phyloP scores from a whole-genome alignment of 208 protist species.

The Acanthamoeba lenticulata region DNA sequence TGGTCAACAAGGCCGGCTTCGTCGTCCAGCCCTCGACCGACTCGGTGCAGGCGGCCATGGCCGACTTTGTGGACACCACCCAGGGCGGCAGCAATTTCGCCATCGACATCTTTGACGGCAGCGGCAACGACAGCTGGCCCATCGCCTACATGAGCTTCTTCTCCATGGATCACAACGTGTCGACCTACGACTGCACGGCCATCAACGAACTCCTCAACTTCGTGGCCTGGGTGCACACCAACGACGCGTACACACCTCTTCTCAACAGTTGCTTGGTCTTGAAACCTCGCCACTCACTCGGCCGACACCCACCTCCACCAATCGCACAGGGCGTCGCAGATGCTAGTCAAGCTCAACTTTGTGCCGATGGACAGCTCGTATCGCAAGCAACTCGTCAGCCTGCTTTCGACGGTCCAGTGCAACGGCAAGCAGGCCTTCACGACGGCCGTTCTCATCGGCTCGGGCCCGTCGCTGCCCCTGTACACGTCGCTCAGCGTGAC shows the following conservation, averaged over 20 bases:
- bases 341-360: neutral
- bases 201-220: slow-evolving; percentile 24
- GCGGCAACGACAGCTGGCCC: slow-evolving; percentile 37
- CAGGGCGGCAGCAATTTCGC: neutral
- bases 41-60: slow-evolving; percentile 26
- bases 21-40: neutral
- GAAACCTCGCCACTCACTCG: neutral
- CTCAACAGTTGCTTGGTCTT: neutral
- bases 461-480: neutral
- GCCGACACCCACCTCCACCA: neutral
- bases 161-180: neutral
- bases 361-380: slow-evolving; percentile 6
- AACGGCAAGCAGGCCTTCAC: slow-evolving; percentile 15
- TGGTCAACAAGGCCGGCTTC: slow-evolving; percentile 28
- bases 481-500: slow-evolving; percentile 5
- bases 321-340: neutral
- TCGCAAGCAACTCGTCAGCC: neutral
- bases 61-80: neutral
- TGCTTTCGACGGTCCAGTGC: neutral
- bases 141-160: slow-evolving; percentile 40
- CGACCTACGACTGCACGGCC: neutral
- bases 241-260: neutral
- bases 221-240: slow-evolving; percentile 9
- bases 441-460: neutral
- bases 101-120: slow-evolving; percentile 30